Conservation (phyloP, 2,329 filamentous ascomycete genomes). For the Fusarium lyarnte region DNA sequence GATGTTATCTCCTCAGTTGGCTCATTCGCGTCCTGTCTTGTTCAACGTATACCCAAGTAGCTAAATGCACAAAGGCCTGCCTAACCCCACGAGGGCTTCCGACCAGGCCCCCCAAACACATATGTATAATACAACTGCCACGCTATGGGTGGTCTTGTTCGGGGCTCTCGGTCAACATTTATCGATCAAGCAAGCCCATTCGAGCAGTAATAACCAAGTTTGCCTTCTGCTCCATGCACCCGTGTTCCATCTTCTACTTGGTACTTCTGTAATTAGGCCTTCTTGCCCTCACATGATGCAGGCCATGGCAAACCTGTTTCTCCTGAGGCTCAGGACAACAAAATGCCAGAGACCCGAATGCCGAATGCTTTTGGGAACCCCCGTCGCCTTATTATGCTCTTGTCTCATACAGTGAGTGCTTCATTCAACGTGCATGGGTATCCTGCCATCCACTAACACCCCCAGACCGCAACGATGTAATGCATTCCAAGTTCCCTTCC, state of each 20-base stretch:
- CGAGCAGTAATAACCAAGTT: slow-evolving; percentile 14
- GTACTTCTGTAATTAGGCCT: slow-evolving; percentile 1
- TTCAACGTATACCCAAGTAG: slow-evolving; percentile 15
- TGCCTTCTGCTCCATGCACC: not conserved
- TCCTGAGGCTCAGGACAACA: not conserved
- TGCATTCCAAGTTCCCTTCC: slow-evolving; percentile 9
- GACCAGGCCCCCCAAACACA: not conserved
- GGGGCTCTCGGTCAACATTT: not conserved
- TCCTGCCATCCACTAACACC: slow-evolving; percentile 35
- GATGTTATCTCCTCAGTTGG: not conserved
- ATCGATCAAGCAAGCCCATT: slow-evolving; percentile 8
- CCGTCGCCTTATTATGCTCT: slow-evolving; percentile 14
- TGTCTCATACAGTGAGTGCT: slow-evolving; percentile 28
- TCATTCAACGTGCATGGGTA: slow-evolving; percentile 33
- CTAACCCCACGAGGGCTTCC: slow-evolving; percentile 5
- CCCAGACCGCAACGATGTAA: slow-evolving; percentile 17
- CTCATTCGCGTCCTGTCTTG: slow-evolving; percentile 15
- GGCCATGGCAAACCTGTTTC: not conserved
- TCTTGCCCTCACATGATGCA: not conserved
- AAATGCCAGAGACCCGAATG: not conserved
- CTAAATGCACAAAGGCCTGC: slow-evolving; percentile 3
- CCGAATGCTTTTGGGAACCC: not conserved
- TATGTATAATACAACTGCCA: slow-evolving; percentile 34
- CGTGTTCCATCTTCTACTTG: slow-evolving; percentile 8
- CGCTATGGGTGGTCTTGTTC: not conserved